Evolutionary conservation across 2,329 filamentous ascomycete species (phyloP).

Genomic region (Aspergillus bombycis): DNA sequence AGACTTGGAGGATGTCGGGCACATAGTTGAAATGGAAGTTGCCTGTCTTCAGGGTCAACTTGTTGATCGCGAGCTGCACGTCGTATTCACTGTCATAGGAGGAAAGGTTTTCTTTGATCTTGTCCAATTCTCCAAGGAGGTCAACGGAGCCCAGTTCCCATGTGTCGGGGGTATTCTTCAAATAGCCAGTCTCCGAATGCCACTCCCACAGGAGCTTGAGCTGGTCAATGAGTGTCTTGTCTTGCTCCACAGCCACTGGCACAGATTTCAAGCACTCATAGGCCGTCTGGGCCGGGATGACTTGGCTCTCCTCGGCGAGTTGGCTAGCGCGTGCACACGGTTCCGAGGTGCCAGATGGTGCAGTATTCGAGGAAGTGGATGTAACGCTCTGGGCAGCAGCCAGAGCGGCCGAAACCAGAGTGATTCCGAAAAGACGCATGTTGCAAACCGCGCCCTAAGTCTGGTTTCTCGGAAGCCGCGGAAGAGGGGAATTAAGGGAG

Average conservation of each 20-base stretch:
- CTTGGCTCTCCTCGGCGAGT: background rate
- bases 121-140: constrained; percentile 15
- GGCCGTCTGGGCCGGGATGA: constrained; percentile 20
- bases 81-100: constrained; percentile 17
- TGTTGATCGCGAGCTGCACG: constrained; percentile 12
- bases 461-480: background rate
- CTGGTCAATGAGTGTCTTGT: constrained; percentile 25
- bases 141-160: constrained; percentile 14
- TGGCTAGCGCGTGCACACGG: constrained; percentile 15
- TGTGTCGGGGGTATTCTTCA: constrained; percentile 16
- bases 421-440: constrained; percentile 8
- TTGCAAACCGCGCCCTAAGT: background rate
- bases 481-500: background rate
- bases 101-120: constrained; percentile 13
- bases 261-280: constrained; percentile 26
- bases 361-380: background rate
- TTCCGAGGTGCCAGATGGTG: background rate
- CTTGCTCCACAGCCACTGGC: constrained; percentile 24
- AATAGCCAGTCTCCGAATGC: constrained; percentile 28
- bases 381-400: constrained; percentile 3
- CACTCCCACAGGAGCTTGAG: constrained; percentile 25
- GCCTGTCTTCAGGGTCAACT: constrained; percentile 11
- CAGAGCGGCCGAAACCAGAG: constrained; percentile 8
- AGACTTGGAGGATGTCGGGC: constrained; percentile 14
- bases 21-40: constrained; percentile 15